phyloP scores from a whole-genome alignment of 1,139 yeast species.

The Candida frijolesensis region DNA sequence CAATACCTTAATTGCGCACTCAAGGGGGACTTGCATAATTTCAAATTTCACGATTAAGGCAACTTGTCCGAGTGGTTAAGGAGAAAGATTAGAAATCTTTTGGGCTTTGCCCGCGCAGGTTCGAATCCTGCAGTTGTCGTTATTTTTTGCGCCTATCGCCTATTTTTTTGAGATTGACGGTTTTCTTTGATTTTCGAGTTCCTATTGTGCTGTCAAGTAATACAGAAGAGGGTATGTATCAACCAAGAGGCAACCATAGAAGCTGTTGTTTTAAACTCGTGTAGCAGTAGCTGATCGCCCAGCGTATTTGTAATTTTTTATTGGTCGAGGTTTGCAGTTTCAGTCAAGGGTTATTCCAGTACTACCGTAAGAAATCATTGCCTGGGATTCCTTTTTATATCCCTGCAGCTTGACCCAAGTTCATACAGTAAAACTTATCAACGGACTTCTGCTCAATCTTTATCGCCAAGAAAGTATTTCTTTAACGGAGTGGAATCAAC shows the following conservation, averaged over 20 bases:
- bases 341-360: not conserved
- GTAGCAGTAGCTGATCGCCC: no score
- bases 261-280: no score
- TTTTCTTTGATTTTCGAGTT: not conserved
- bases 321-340: not conserved
- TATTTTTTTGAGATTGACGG: not conserved
- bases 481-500: not conserved
- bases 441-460: not conserved
- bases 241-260: no score
- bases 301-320: no score
- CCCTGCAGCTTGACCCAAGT: not conserved
- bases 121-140: constrained; percentile 62
- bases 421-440: not conserved
- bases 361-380: not conserved
- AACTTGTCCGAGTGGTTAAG: constrained; percentile 62
- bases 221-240: no score
- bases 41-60: constrained; percentile 24
- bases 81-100: constrained; percentile 60
- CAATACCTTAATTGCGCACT: no score
- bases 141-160: constrained; percentile 21
- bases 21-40: no score
- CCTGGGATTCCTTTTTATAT: not conserved
- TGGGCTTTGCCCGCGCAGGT: constrained; percentile 65
- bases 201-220: not conserved
- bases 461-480: not conserved